A percentile compares a stretch with the other conserved stretches of the same genome.
Evolutionary conservation across 768 basidiomycete genomes (phyloP).

Genomic region (Boletales sp.): DNA sequence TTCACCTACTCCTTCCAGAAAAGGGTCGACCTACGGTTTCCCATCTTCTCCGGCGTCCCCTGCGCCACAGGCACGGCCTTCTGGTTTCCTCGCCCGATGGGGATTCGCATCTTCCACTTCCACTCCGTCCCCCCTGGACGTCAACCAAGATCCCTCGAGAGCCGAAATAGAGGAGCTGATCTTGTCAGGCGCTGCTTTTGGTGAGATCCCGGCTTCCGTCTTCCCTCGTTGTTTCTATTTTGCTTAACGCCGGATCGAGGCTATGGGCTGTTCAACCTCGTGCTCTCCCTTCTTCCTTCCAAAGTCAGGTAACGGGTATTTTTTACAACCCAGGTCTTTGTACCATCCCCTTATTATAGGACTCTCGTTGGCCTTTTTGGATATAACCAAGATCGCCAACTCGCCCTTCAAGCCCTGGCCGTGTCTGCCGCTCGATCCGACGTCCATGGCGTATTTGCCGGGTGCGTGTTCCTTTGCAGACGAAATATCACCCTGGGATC

Average conservation of each 20-base stretch:
- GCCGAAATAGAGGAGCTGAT: constrained; percentile 71
- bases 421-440: constrained; percentile 65
- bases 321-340: not conserved
- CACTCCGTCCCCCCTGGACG: constrained; percentile 12
- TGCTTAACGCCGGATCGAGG: constrained; percentile 23
- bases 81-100: constrained; percentile 40
- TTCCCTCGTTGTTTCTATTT: not conserved
- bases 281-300: constrained; percentile 72
- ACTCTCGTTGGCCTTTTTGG: constrained; percentile 72
- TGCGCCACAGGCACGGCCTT: constrained; percentile 14
- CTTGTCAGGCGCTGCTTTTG: constrained; percentile 74
- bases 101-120: constrained; percentile 11
- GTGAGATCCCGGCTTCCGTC: constrained; percentile 34
- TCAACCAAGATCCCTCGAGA: constrained; percentile 32
- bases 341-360: constrained; percentile 34
- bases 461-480: constrained; percentile 49
- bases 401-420: constrained; percentile 65
- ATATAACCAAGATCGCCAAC: constrained; percentile 65
- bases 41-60: constrained; percentile 17
- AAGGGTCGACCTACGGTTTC: constrained; percentile 25
- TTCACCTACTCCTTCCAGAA: constrained; percentile 34
- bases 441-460: constrained; percentile 73
- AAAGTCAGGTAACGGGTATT: constrained; percentile 52
- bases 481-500: too few relatives aligned
- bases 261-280: constrained; percentile 74